Conservation (phyloP, 2,329 filamentous ascomycete genomes). For the Fusarium verrucosum region DNA sequence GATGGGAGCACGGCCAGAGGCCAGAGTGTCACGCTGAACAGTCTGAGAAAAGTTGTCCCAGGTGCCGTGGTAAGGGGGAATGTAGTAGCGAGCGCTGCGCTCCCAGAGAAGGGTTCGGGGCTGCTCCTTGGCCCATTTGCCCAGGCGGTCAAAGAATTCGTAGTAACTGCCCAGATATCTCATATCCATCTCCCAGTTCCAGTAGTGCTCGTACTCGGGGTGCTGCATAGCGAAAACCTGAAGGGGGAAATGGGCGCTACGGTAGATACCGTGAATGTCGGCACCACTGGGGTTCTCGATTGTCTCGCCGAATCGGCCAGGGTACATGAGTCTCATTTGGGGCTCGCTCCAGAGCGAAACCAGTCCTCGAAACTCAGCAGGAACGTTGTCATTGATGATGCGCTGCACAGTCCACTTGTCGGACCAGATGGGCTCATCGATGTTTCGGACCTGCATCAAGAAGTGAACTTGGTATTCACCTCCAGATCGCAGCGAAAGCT, state of each 20-base stretch:
- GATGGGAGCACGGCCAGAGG: conserved; percentile 63
- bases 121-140: conserved; percentile 73
- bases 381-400: conserved; percentile 72
- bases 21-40: conserved; percentile 68
- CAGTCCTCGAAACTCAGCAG: conserved; percentile 81
- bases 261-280: conserved; percentile 74
- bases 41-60: conserved; percentile 77
- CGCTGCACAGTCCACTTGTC: conserved; percentile 77
- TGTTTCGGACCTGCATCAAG: conserved; percentile 84
- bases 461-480: conserved; percentile 87
- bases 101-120: conserved; percentile 81
- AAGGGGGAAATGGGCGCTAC: conserved; percentile 69
- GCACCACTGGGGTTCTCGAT: conserved; percentile 66
- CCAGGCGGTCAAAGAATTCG: conserved; percentile 75
- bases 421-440: conserved; percentile 81
- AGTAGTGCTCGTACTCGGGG: conserved; percentile 72
- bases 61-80: conserved; percentile 73
- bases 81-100: conserved; percentile 78
- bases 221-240: conserved; percentile 71
- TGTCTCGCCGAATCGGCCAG: conserved; percentile 73
- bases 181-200: conserved; percentile 78
- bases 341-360: conserved; percentile 86
- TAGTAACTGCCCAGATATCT: conserved; percentile 73
- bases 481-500: conserved; percentile 79
- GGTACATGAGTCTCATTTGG: conserved; percentile 83